These are phyloP conservation scores for Trichophyton rubrum DNA, from an alignment of 2,329 filamentous ascomycete genomes.

Conservation along the genomic window DNA sequence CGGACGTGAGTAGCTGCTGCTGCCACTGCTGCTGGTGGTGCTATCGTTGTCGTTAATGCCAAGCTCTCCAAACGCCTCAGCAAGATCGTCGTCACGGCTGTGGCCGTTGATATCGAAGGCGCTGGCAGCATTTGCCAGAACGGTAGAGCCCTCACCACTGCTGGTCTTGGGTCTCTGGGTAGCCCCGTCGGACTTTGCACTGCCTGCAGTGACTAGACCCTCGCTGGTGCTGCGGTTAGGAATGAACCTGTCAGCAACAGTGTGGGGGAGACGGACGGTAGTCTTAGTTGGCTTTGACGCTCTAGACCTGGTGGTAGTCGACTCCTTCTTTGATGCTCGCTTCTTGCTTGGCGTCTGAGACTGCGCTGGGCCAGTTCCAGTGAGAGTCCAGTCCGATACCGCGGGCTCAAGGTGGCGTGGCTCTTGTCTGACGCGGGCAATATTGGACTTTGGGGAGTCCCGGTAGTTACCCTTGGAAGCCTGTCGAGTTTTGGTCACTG, in stretches of 20 bases:
- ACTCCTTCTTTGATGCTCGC: constrained; percentile 8
- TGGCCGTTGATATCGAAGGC: constrained; percentile 52
- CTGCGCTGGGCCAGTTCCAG: constrained; percentile 56
- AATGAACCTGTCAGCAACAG: constrained; percentile 84
- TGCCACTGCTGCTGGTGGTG: constrained; percentile 17
- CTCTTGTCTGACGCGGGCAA: constrained; percentile 46
- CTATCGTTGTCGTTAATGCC: constrained; percentile 61
- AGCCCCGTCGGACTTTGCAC: constrained; percentile 67
- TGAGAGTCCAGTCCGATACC: constrained; percentile 83
- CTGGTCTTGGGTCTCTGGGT: constrained; percentile 61
- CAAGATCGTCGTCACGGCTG: constrained; percentile 57
- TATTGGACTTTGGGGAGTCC: constrained; percentile 89
- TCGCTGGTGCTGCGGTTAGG: constrained; percentile 87
- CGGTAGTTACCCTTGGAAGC: constrained; percentile 51
- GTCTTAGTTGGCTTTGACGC: constrained; percentile 44
- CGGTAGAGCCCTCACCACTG: constrained; percentile 56
- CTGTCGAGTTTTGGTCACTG: constrained; percentile 32
- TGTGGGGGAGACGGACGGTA: constrained; percentile 53
- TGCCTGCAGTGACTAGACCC: constrained; percentile 66
- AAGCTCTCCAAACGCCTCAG: constrained; percentile 66
- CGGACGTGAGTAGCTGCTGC: constrained; percentile 55
- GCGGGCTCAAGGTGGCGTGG: constrained; percentile 82
- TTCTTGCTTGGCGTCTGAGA: constrained; percentile 36
- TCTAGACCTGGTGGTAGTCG: constrained; percentile 22
- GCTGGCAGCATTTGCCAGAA: constrained; percentile 62